These are phyloP conservation scores for Friedmanniomyces endolithicus DNA, from an alignment of 495 filamentous ascomycete genomes.

Conservation along the genomic window DNA sequence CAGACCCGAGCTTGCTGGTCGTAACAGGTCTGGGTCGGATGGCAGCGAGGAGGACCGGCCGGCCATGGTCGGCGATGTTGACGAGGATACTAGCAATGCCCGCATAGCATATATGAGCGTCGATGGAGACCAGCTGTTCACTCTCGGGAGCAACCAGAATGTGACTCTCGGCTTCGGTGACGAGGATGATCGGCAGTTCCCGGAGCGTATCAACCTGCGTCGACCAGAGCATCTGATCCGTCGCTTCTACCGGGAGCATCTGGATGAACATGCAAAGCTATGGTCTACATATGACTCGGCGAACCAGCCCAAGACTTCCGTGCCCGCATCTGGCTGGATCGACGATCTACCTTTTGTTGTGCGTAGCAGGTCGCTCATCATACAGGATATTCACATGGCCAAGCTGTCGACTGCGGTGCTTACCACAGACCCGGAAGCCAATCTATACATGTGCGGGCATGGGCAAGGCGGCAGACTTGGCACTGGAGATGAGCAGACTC, in stretches of 20 bases:
- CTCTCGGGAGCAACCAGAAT: conserved; percentile 93
- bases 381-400: conserved; percentile 69
- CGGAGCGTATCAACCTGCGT: conserved; percentile 64
- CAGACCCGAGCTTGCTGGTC: conserved; percentile 13
- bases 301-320: conserved; percentile 5
- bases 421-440: conserved; percentile 79
- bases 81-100: conserved; percentile 5
- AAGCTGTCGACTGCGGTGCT: conserved; percentile 87
- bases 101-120: conserved; percentile 27
- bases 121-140: conserved; percentile 74
- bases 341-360: conserved; percentile 54
- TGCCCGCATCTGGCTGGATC: conserved; percentile 6
- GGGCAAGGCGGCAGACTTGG: conserved; percentile 83
- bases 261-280: conserved; percentile 21
- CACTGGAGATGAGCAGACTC: conserved; percentile 76
- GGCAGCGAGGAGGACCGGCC: conserved; percentile 30
- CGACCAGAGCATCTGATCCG: conserved; percentile 70
- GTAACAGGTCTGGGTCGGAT: conserved; percentile 24
- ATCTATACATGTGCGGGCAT: conserved; percentile 87
- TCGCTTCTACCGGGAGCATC: conserved; percentile 42
- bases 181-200: conserved; percentile 84
- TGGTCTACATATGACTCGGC: conserved; percentile 21
- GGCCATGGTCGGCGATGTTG: conserved; percentile 25
- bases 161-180: conserved; percentile 82
- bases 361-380: conserved; percentile 52